Percentiles rank a stretch among this genome's conserved stretches.
Conservation (phyloP, 108 stramenopile species). For the Fistulifera pelliculosa region DNA sequence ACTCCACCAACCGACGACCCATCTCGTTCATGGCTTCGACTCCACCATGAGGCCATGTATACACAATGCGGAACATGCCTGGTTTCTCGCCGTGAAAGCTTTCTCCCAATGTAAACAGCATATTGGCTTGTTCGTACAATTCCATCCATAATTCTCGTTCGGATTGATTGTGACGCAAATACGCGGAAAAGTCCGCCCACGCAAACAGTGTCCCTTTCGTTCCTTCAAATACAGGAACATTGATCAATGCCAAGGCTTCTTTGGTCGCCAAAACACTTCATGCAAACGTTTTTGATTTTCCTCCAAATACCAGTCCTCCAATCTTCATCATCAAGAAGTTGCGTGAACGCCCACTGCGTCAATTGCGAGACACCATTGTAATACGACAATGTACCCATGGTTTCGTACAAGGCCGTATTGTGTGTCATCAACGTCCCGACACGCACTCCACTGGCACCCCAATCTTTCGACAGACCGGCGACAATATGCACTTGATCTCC, state of each 20-base stretch:
- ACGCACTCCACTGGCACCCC: constrained; percentile 29
- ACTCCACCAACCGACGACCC: constrained; percentile 8
- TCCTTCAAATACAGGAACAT: constrained; percentile 1
- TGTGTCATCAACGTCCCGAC: constrained; percentile 26
- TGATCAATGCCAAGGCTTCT: constrained; percentile 12
- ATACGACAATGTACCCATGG: constrained; percentile 10
- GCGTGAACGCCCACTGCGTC: constrained; percentile 11
- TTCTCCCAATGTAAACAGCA: constrained; percentile 12
- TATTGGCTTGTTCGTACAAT: constrained; percentile 8
- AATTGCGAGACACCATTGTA: constrained; percentile 5
- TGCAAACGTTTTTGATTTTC: constrained; percentile 13
- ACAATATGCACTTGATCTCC: constrained; percentile 26
- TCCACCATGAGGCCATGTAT: constrained; percentile 16
- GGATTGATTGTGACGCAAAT: constrained; percentile 8
- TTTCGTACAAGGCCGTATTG: constrained; percentile 11
- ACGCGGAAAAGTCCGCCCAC: constrained; percentile 18
- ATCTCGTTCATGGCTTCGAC: constrained; percentile 13
- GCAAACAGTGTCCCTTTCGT: constrained; percentile 13
- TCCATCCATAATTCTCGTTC: constrained; percentile 19
- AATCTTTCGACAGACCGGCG: constrained; percentile 31
- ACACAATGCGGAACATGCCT: constrained; percentile 13
- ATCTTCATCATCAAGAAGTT: constrained; percentile 12
- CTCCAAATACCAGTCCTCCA: constrained; percentile 12
- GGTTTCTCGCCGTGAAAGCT: constrained; percentile 8
- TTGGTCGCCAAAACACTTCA: constrained; percentile 5